Evolutionary conservation across 495 filamentous ascomycete genomes (phyloP).

Genomic region (Margaritispora aquatica): DNA sequence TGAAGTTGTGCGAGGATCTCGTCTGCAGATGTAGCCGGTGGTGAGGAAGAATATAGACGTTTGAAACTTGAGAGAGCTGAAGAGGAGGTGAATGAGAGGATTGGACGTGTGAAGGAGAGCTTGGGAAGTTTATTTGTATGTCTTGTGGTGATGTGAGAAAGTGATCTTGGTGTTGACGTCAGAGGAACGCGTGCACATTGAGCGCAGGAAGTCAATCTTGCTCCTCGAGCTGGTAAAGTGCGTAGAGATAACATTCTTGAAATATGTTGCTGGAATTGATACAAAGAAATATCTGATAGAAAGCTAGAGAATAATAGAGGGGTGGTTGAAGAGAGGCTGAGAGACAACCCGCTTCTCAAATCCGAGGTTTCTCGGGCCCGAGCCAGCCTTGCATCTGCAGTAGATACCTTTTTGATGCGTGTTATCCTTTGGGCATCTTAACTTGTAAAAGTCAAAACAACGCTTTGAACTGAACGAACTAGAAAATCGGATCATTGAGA

Average conservation of each 20-base stretch:
- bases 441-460: too few species aligned
- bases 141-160: not conserved
- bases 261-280: not conserved
- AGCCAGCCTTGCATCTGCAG: not conserved
- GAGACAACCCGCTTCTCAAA: not conserved
- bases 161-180: not conserved
- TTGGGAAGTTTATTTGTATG: not conserved
- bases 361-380: not conserved
- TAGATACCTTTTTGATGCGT: not conserved
- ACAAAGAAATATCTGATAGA: not conserved
- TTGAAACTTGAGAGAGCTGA: not conserved
- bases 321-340: not conserved
- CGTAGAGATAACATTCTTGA: constrained; percentile 14
- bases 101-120: not conserved
- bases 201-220: not conserved
- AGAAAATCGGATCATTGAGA: not conserved
- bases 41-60: not conserved
- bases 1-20: constrained; percentile 37
- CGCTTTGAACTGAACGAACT: too few species aligned
- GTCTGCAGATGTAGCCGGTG: constrained; percentile 24
- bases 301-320: not conserved
- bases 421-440: too few species aligned
- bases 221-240: constrained; percentile 1
- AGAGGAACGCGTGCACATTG: too few species aligned
- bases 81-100: not conserved